Percentiles rank a stretch among this genome's conserved stretches.
phyloP scores from a whole-genome alignment of 1,284 basidiomycete genomes.

The Microbotryum scabiosae region DNA sequence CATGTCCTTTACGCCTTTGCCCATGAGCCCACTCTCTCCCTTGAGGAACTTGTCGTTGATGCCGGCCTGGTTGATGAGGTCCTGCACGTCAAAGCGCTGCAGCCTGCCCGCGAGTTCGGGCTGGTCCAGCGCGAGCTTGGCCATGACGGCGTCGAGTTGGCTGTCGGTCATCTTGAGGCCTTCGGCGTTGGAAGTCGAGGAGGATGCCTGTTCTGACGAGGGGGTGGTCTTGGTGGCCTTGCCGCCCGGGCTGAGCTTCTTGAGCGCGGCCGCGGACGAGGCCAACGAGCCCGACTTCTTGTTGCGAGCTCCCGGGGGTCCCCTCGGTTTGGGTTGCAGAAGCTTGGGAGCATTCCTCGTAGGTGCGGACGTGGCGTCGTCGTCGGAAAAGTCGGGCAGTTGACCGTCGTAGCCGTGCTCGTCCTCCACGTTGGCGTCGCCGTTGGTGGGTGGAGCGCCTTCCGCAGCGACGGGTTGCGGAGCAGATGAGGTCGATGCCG shows the following conservation, averaged over 20 bases:
- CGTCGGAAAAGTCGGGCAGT: conserved; percentile 26
- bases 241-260: conserved; percentile 6
- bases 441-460: no score
- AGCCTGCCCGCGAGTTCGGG: conserved; percentile 13
- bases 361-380: background rate
- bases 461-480: no score
- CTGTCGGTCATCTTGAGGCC: conserved; percentile 12
- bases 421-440: background rate
- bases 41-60: conserved; percentile 21
- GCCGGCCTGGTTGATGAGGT: conserved; percentile 16
- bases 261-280: conserved; percentile 4
- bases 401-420: conserved; percentile 15
- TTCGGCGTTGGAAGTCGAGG: background rate
- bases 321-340: background rate
- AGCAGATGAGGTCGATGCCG: no score
- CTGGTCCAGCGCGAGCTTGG: conserved; percentile 10
- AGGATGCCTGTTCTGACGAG: background rate
- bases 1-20: conserved; percentile 27
- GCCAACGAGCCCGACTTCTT: conserved; percentile 6
- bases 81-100: conserved; percentile 7
- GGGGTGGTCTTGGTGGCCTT: background rate
- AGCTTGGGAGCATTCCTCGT: no score
- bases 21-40: conserved; percentile 27
- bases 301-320: conserved; percentile 7
- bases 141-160: conserved; percentile 21